Conservation (phyloP, 1,284 basidiomycete species). For the Ceratorhiza oryzae-sativae region DNA sequence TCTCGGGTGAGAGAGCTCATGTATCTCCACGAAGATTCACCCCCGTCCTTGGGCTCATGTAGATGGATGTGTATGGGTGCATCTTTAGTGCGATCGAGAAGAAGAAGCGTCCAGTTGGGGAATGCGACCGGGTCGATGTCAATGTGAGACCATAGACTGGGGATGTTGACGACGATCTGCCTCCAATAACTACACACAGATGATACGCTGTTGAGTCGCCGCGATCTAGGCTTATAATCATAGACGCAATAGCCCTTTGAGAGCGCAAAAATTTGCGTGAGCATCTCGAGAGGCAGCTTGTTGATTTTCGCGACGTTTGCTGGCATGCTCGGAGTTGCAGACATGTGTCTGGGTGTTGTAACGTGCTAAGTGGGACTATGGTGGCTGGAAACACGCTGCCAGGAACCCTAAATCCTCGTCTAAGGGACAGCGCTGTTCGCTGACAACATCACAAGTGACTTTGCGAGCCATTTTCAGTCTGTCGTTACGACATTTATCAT, state of each 20-base stretch:
- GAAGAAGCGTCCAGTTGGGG: not conserved
- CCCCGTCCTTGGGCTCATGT: not conserved
- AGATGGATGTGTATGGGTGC: not conserved
- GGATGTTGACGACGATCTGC: not conserved
- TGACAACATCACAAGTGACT: no score
- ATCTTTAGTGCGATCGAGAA: not conserved
- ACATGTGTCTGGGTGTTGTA: no score
- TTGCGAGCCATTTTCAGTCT: no score
- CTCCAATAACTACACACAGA: not conserved
- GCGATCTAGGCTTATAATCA: not conserved
- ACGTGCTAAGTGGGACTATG: no score
- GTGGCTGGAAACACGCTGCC: no score
- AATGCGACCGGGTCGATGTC: not conserved
- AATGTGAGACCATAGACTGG: not conserved
- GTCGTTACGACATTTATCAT: no score
- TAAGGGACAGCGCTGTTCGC: no score
- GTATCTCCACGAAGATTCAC: not conserved
- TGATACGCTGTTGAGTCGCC: not conserved
- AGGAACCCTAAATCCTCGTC: no score
- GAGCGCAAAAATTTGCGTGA: not conserved
- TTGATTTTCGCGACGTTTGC: not conserved
- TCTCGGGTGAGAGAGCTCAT: not conserved
- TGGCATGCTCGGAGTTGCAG: no score
- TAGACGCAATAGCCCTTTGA: not conserved
- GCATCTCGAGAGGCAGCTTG: not conserved